phyloP scores from a whole-genome alignment of 1,284 basidiomycete species.

The Cutaneotrichosporon cavernicola region DNA sequence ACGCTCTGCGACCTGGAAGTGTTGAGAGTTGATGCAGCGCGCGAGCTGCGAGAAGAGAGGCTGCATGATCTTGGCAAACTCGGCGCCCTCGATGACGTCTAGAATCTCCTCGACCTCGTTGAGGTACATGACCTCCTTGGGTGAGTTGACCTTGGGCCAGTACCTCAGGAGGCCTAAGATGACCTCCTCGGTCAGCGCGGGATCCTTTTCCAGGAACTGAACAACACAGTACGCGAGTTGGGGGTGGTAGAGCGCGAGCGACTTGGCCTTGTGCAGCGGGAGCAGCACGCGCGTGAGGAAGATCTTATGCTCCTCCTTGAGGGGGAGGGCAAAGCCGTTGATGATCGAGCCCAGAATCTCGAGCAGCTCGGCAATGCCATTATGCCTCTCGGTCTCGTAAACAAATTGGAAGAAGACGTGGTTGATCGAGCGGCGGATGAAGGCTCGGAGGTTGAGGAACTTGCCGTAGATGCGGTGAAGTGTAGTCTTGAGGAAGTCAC shows the following conservation, averaged over 20 bases:
- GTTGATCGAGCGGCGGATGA: conserved; percentile 98
- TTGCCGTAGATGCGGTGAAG: conserved; percentile 99
- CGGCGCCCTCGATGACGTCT: conserved; percentile 94
- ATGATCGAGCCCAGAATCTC: conserved; percentile 99
- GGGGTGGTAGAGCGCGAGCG: conserved; percentile 93
- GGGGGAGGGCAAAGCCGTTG: conserved; percentile 96
- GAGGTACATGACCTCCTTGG: conserved; percentile 99
- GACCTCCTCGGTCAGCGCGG: conserved; percentile 88
- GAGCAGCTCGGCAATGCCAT: conserved; percentile 96
- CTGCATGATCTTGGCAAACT: conserved; percentile 95
- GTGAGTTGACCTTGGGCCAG: conserved; percentile 99
- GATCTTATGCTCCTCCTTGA: conserved; percentile 99
- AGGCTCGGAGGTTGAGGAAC: conserved; percentile 97
- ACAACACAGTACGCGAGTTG: conserved; percentile 99
- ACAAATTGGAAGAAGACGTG: conserved; percentile 99
- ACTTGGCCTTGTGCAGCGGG: conserved; percentile 97
- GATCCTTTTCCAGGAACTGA: conserved; percentile 97
- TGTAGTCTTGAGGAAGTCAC: conserved; percentile 99
- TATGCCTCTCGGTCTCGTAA: conserved; percentile 98
- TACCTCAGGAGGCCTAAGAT: conserved; percentile 90
- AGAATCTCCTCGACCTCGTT: conserved; percentile 99
- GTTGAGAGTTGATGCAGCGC: conserved; percentile 97
- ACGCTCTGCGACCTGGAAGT: conserved; percentile 91
- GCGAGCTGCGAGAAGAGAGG: conserved; percentile 93
- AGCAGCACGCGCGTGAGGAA: conserved; percentile 96